Conservation (phyloP, 2,329 filamentous ascomycete genomes). For the Fusarium caatingaense region DNA sequence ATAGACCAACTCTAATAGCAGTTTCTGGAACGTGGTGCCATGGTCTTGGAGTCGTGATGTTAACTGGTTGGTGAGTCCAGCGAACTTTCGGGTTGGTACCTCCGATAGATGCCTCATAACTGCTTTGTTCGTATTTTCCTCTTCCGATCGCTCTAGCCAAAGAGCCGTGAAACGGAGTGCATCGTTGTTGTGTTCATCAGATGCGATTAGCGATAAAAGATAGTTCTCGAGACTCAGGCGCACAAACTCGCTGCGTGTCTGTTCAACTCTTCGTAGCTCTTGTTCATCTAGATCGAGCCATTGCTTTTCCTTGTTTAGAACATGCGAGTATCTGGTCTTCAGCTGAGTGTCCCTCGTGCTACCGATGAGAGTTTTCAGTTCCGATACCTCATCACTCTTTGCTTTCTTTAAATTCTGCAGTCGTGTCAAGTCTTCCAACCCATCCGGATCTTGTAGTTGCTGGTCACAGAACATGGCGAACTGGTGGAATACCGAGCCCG, state of each 20-base stretch:
- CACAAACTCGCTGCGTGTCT: slow-evolving; percentile 84
- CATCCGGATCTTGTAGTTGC: slow-evolving; percentile 88
- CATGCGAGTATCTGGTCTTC: slow-evolving; percentile 67
- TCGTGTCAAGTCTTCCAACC: slow-evolving; percentile 84
- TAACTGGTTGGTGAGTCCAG: slow-evolving; percentile 92
- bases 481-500: slow-evolving; percentile 91
- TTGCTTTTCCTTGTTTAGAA: slow-evolving; percentile 78
- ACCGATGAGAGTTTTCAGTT: slow-evolving; percentile 72
- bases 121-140: slow-evolving; percentile 79
- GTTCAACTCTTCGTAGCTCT: slow-evolving; percentile 82
- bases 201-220: slow-evolving; percentile 83
- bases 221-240: slow-evolving; percentile 93
- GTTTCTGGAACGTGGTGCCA: slow-evolving; percentile 77
- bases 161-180: slow-evolving; percentile 91
- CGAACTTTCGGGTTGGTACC: slow-evolving; percentile 93
- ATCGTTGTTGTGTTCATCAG: slow-evolving; percentile 89
- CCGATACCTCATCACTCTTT: slow-evolving; percentile 82
- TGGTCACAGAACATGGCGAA: slow-evolving; percentile 96
- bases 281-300: slow-evolving; percentile 93
- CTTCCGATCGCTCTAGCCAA: slow-evolving; percentile 90
- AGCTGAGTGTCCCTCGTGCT: slow-evolving; percentile 63
- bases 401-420: slow-evolving; percentile 82
- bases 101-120: slow-evolving; percentile 75
- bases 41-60: slow-evolving; percentile 88
- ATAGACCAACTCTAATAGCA: slow-evolving; percentile 79